Conservation (phyloP, 2,329 filamentous ascomycete species). For the Ceratocystis diversiconidia region DNA sequence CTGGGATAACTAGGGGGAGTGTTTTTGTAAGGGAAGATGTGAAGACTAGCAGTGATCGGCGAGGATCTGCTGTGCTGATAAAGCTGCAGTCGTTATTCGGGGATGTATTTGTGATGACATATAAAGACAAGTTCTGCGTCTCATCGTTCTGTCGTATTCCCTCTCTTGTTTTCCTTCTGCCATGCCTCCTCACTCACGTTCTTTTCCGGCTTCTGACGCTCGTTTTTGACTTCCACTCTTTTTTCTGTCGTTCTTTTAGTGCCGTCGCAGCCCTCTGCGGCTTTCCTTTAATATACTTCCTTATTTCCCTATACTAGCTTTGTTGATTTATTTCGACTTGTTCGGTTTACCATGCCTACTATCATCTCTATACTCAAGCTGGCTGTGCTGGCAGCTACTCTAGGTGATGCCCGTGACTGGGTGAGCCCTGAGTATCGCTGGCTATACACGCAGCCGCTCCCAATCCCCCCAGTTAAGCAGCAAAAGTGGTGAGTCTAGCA, state of each 20-base stretch:
- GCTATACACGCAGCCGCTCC: constrained; percentile 25
- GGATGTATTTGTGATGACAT: neutral
- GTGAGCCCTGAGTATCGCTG: constrained; percentile 18
- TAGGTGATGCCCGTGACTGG: constrained; percentile 17
- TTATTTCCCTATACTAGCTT: neutral
- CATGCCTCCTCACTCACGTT: neutral
- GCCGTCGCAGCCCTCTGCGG: neutral
- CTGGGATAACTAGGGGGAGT: too few species aligned
- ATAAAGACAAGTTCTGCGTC: neutral
- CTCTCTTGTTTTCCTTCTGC: neutral
- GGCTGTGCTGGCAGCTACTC: constrained; percentile 6
- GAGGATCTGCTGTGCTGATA: neutral
- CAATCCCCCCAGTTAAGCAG: constrained; percentile 31
- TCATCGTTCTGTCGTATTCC: neutral
- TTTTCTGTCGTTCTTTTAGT: neutral
- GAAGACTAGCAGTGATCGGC: neutral
- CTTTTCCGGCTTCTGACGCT: neutral
- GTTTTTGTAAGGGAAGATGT: too few species aligned
- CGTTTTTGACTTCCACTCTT: neutral
- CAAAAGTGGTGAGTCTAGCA: constrained; percentile 26
- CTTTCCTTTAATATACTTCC: neutral
- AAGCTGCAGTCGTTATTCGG: neutral
- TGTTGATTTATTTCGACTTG: neutral
- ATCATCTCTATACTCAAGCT: constrained; percentile 9
- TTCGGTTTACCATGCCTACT: constrained; percentile 1